phyloP scores from a whole-genome alignment of 2,329 filamentous ascomycete species.

The Apiospora aurea region DNA sequence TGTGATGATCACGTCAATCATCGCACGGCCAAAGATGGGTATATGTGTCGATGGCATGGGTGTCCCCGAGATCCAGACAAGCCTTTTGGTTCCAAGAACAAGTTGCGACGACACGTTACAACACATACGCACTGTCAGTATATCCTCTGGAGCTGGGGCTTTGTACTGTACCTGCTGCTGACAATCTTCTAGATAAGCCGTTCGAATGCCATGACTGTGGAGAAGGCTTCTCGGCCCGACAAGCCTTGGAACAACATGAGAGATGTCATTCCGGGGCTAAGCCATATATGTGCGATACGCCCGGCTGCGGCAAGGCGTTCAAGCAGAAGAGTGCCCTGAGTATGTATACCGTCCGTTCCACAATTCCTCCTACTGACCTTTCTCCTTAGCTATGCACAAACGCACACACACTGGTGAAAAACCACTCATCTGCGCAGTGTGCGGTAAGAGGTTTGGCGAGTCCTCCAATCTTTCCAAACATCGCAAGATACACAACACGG shows the following conservation, averaged over 20 bases:
- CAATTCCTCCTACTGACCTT: not conserved
- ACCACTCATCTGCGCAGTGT: slow-evolving; percentile 64
- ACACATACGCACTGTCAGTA: slow-evolving; percentile 43
- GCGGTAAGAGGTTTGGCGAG: slow-evolving; percentile 66
- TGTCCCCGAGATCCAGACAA: slow-evolving; percentile 35
- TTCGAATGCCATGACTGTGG: slow-evolving; percentile 63
- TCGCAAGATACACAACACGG: slow-evolving; percentile 64
- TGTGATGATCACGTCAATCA: slow-evolving; percentile 36
- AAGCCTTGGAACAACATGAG: slow-evolving; percentile 72
- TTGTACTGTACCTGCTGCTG: slow-evolving; percentile 28
- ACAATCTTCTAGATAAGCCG: slow-evolving; percentile 59
- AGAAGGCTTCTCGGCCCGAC: slow-evolving; percentile 68
- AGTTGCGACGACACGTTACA: slow-evolving; percentile 41
- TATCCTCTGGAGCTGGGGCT: not conserved
- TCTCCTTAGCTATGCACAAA: slow-evolving; percentile 67
- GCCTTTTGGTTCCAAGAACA: slow-evolving; percentile 40
- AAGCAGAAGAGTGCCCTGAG: slow-evolving; percentile 73
- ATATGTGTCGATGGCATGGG: slow-evolving; percentile 41
- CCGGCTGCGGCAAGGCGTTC: slow-evolving; percentile 64
- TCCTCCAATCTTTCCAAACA: slow-evolving; percentile 74
- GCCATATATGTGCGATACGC: slow-evolving; percentile 62
- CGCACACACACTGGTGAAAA: slow-evolving; percentile 72
- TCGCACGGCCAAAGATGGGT: slow-evolving; percentile 38
- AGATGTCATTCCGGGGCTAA: slow-evolving; percentile 72
- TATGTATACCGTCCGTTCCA: slow-evolving; percentile 43